phyloP scores from a whole-genome alignment of 768 basidiomycete species.

The Inosperma sp. region DNA sequence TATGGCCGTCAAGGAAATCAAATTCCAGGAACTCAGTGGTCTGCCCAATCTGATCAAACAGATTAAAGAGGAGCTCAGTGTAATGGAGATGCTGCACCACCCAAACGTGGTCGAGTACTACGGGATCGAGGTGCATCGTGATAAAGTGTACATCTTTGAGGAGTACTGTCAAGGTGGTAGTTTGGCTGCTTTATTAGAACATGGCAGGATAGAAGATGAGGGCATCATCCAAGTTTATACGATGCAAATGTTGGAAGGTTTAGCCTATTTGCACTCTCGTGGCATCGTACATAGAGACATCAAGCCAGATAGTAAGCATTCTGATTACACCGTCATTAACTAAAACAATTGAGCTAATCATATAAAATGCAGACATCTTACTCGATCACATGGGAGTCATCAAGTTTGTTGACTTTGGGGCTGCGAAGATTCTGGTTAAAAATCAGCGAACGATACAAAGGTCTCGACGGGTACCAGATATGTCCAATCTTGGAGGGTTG shows the following conservation, averaged over 20 bases:
- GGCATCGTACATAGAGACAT: conserved; percentile 95
- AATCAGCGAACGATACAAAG: conserved; percentile 79
- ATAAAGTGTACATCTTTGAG: conserved; percentile 98
- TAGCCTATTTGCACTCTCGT: conserved; percentile 89
- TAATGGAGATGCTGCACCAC: conserved; percentile 98
- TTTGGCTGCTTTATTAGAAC: conserved; percentile 80
- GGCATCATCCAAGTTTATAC: conserved; percentile 93
- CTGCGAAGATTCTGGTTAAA: conserved; percentile 92
- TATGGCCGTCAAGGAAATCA: conserved; percentile 99
- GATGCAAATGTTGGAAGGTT: conserved; percentile 93
- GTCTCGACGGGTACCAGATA: conserved; percentile 54
- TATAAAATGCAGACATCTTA: conserved; percentile 92
- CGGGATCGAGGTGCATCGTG: conserved; percentile 97
- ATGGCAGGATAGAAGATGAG: conserved; percentile 95
- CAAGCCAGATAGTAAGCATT: conserved; percentile 90
- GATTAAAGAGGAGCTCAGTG: conserved; percentile 91
- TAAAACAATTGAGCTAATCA: conserved; percentile 12
- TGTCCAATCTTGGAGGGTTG: conserved; percentile 29
- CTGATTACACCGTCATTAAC: background rate
- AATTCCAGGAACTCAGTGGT: conserved; percentile 89
- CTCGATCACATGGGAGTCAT: conserved; percentile 86
- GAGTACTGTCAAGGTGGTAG: conserved; percentile 98
- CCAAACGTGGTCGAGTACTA: conserved; percentile 98
- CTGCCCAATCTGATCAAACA: conserved; percentile 85
- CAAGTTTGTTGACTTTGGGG: conserved; percentile 97